Percentiles rank a stretch among this genome's conserved stretches.
phyloP scores from a whole-genome alignment of 345 rosid genomes.

The Jatropha curcas region DNA sequence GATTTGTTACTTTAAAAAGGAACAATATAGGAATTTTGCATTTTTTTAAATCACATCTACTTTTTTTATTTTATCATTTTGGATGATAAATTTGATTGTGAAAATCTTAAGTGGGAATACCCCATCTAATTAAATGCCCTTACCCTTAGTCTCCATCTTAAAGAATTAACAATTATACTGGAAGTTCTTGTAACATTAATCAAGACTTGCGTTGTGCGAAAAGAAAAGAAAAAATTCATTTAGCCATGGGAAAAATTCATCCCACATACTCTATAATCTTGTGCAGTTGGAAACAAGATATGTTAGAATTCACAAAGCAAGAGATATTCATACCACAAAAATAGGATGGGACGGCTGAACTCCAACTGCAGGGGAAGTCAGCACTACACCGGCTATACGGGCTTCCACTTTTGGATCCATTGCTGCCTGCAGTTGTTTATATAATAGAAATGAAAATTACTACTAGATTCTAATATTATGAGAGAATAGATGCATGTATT shows the following conservation, averaged over 20 bases:
- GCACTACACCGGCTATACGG: conserved; percentile 21
- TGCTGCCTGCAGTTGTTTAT: conserved; percentile 21
- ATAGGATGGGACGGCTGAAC: conserved; percentile 41
- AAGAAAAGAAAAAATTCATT: no score
- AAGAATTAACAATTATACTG: no score
- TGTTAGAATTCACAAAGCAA: no score
- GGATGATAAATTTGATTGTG: neutral
- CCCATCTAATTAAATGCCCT: no score
- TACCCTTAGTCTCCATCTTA: no score
- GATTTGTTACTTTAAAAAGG: no score
- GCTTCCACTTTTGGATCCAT: conserved; percentile 32
- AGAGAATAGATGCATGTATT: neutral
- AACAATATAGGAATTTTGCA: no score
- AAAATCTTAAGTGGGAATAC: no score
- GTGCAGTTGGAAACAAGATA: neutral
- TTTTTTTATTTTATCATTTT: no score
- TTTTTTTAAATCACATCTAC: no score
- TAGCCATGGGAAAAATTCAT: neutral
- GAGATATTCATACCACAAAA: conserved; percentile 19
- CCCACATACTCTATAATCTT: neutral
- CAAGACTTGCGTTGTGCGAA: no score
- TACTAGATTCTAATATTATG: neutral
- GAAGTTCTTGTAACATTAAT: no score
- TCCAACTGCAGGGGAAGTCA: conserved; percentile 37
- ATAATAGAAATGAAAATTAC: neutral